These are phyloP conservation scores for Cladochytrium replicatum DNA, from an alignment of 192 early-diverging fungal species.

Conservation along the genomic window DNA sequence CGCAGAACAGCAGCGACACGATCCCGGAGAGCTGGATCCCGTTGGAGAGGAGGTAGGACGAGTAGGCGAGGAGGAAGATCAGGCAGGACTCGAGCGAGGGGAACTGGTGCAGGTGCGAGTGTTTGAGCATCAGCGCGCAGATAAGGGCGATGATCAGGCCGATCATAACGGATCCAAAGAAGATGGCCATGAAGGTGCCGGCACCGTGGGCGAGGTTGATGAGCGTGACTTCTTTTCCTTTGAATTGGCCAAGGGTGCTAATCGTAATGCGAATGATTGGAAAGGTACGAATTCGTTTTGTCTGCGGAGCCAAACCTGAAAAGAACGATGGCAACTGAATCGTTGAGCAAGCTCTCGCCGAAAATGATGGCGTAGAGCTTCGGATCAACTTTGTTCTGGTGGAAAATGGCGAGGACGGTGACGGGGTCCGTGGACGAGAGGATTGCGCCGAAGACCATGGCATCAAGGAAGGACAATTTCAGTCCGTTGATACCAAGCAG, in stretches of 20 bases:
- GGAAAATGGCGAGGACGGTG: slow-evolving; percentile 90
- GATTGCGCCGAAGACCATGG: slow-evolving; percentile 89
- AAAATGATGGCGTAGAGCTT: slow-evolving; percentile 93
- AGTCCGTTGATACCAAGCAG: slow-evolving; percentile 53
- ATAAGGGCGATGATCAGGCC: slow-evolving; percentile 69
- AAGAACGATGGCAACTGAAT: slow-evolving; percentile 96
- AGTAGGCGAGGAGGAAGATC: slow-evolving; percentile 77
- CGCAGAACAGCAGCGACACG: slow-evolving; percentile 86
- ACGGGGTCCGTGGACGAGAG: slow-evolving; percentile 96
- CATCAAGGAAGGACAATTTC: slow-evolving; percentile 71
- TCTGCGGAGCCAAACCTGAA: slow-evolving; percentile 40
- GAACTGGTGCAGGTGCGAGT: slow-evolving; percentile 71
- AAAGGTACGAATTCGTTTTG: slow-evolving; percentile 1
- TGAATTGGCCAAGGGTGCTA: slow-evolving; percentile 64
- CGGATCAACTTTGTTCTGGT: slow-evolving; percentile 87
- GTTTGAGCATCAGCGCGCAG: slow-evolving; percentile 78
- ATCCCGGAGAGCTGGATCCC: slow-evolving; percentile 83
- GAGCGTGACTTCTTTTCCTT: slow-evolving; percentile 48
- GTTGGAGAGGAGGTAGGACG: slow-evolving; percentile 87
- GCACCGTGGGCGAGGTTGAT: slow-evolving; percentile 25
- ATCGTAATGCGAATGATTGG: neutral
- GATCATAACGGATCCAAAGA: slow-evolving; percentile 71
- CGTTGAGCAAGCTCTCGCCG: slow-evolving; percentile 91
- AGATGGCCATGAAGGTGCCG: slow-evolving; percentile 70
- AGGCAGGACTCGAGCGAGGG: slow-evolving; percentile 82